Evolutionary conservation across 2,329 filamentous ascomycete genomes (phyloP).

Genomic region (Teratosphaeria gauchensis): DNA sequence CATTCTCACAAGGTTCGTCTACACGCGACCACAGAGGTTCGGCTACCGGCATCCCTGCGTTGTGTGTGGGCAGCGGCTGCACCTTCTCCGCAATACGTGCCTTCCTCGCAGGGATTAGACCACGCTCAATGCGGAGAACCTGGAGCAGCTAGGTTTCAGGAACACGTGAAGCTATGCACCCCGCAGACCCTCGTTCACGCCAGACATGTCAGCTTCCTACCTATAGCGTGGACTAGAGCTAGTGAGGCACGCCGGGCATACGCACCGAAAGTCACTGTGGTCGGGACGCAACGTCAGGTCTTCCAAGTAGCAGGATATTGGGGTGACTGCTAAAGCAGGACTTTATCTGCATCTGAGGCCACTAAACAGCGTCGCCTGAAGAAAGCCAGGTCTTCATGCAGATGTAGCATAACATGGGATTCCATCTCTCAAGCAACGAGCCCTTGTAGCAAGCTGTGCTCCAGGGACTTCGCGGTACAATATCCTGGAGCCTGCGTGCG

Average conservation of each 20-base stretch:
- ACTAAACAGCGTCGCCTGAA: neutral
- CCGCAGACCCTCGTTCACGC: neutral
- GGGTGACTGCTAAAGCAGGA: neutral
- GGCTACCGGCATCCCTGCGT: neutral
- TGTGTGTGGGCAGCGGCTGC: neutral
- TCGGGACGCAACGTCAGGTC: neutral
- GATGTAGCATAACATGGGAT: neutral
- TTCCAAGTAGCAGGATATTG: neutral
- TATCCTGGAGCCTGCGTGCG: neutral
- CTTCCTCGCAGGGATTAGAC: neutral
- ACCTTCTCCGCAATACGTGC: neutral
- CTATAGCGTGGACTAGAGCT: neutral
- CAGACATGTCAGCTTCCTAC: neutral
- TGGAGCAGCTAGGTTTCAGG: neutral
- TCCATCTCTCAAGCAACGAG: neutral
- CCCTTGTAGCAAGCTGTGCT: neutral
- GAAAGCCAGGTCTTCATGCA: neutral
- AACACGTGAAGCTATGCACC: neutral
- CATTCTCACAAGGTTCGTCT: neutral
- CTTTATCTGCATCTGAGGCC: neutral
- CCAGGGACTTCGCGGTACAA: neutral
- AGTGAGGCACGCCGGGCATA: neutral
- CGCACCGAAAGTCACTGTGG: neutral
- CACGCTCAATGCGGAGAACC: neutral
- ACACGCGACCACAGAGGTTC: neutral